Conservation (phyloP, 2,329 filamentous ascomycete genomes). For the Claviceps digitariae region DNA sequence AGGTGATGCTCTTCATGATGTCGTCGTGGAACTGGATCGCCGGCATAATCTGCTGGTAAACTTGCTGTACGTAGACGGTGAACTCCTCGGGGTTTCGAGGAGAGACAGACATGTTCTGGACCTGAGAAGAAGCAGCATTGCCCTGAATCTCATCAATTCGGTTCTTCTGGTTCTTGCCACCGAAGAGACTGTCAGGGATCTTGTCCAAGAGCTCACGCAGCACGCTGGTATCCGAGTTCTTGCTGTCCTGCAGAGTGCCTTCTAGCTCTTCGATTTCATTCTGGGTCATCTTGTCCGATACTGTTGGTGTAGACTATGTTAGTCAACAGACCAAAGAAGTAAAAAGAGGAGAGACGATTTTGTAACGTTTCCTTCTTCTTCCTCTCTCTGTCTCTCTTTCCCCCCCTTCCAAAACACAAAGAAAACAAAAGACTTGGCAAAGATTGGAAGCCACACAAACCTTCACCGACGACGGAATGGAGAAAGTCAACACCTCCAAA, state of each 20-base stretch:
- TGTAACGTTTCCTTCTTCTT: too few relatives aligned
- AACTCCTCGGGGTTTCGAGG: conserved; percentile 76
- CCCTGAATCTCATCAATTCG: conserved; percentile 69
- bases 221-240: conserved; percentile 54
- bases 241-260: conserved; percentile 57
- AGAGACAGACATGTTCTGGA: conserved; percentile 59
- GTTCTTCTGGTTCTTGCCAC: conserved; percentile 56
- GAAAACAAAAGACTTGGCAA: too few relatives aligned
- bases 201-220: conserved; percentile 69
- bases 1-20: conserved; percentile 63
- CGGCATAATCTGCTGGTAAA: conserved; percentile 72
- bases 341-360: background rate
- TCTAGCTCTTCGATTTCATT: conserved; percentile 84
- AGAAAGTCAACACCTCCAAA: conserved; percentile 93
- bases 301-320: conserved; percentile 23
- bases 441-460: conserved; percentile 17
- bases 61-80: conserved; percentile 58
- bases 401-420: too few relatives aligned
- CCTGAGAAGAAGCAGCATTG: conserved; percentile 61
- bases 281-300: conserved; percentile 81
- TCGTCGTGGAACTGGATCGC: conserved; percentile 86
- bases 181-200: conserved; percentile 70
- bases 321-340: background rate
- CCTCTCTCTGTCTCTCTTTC: too few relatives aligned
- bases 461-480: conserved; percentile 66